phyloP scores from a whole-genome alignment of 1,139 yeast species.

The Nadsonia starkeyi-henricii region DNA sequence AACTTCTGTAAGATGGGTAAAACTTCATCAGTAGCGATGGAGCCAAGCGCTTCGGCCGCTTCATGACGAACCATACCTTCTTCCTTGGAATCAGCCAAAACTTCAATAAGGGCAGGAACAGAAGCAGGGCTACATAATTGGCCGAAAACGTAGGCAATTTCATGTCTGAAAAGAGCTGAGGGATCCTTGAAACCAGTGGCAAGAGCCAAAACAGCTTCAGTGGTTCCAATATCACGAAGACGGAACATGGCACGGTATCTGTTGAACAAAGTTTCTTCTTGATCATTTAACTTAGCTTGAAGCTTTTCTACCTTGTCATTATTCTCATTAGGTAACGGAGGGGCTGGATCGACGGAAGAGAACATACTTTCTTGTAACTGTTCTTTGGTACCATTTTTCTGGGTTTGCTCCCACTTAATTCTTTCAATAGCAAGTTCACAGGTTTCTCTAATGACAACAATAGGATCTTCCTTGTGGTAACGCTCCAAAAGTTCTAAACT shows the following conservation, averaged over 20 bases:
- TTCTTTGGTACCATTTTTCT: slow-evolving; percentile 43
- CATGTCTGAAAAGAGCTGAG: slow-evolving; percentile 91
- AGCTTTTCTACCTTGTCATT: slow-evolving; percentile 45
- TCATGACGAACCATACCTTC: slow-evolving; percentile 99
- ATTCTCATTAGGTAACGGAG: slow-evolving; percentile 55
- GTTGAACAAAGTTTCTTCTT: slow-evolving; percentile 66
- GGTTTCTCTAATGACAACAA: slow-evolving; percentile 85
- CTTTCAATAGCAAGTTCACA: slow-evolving; percentile 95
- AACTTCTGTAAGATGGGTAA: slow-evolving; percentile 72
- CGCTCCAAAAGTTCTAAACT: slow-evolving; percentile 56
- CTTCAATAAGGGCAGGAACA: slow-evolving; percentile 75
- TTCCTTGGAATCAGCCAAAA: slow-evolving; percentile 60
- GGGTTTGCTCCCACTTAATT: slow-evolving; percentile 82
- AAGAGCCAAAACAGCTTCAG: slow-evolving; percentile 83
- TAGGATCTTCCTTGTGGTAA: slow-evolving; percentile 58
- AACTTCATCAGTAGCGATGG: slow-evolving; percentile 94
- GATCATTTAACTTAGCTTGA: slow-evolving; percentile 58
- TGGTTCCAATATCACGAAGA: slow-evolving; percentile 84
- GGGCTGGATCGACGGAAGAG: slow-evolving; percentile 93
- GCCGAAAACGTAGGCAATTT: slow-evolving; percentile 95
- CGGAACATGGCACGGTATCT: slow-evolving; percentile 98
- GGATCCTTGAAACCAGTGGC: slow-evolving; percentile 84
- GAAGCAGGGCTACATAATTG: slow-evolving; percentile 90
- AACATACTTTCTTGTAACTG: slow-evolving; percentile 61
- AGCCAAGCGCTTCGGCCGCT: slow-evolving; percentile 97